Evolutionary conservation across 1,139 yeast genomes (phyloP).

Genomic region (Meyerozyma sp.): DNA sequence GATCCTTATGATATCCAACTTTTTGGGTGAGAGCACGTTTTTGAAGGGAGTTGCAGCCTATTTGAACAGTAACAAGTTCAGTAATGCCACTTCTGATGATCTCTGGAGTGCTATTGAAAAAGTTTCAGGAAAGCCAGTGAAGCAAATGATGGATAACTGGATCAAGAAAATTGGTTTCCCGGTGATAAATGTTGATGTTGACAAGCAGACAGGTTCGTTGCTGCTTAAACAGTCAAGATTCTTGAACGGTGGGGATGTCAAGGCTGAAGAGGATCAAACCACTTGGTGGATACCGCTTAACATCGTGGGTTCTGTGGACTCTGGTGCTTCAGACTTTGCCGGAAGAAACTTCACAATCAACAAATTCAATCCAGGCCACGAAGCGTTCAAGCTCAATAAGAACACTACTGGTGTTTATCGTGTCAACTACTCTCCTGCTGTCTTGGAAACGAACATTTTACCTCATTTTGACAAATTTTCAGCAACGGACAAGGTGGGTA

Average conservation of each 20-base stretch:
- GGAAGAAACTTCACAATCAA: conserved; percentile 14
- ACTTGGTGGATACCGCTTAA: conserved; percentile 73
- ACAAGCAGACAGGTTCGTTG: conserved; percentile 15
- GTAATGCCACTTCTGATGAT: conserved; percentile 22
- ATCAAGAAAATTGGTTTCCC: conserved; percentile 24
- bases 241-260: conserved; percentile 51
- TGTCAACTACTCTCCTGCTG: conserved; percentile 52
- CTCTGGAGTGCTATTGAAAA: conserved; percentile 21
- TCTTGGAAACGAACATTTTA: conserved; percentile 41
- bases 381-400: conserved; percentile 56
- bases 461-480: conserved; percentile 42
- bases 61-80: conserved; percentile 20
- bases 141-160: conserved; percentile 22
- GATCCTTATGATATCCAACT: conserved; percentile 22
- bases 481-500: conserved; percentile 58
- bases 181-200: conserved; percentile 15
- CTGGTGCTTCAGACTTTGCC: not conserved
- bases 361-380: conserved; percentile 16
- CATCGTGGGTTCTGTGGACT: conserved; percentile 26
- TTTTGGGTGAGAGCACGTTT: conserved; percentile 21
- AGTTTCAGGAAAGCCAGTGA: conserved; percentile 19
- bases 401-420: conserved; percentile 63
- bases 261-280: conserved; percentile 31
- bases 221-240: conserved; percentile 50
- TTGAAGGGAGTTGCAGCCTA: conserved; percentile 23